Base-by-base conservation (phyloP, 208 protist species). In the Leishmania gerbilli region DNA sequence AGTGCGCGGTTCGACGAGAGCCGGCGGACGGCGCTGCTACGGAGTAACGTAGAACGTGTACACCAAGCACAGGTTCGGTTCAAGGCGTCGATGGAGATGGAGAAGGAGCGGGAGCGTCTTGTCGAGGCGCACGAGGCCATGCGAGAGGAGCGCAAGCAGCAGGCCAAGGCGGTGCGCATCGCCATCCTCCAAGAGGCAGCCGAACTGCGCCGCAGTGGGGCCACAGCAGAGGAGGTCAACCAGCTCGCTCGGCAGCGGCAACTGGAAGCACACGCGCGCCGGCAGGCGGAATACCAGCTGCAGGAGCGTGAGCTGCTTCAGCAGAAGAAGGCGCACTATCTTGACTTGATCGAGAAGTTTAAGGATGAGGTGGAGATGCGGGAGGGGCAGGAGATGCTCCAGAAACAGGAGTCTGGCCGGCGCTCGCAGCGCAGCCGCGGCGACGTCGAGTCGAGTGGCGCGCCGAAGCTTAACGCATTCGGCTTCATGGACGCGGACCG, bases 11-110 rank as follows among this genome's bases (percentile, higher is more conserved):
- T 90, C 56, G 92, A 95, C 34, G 95, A 96, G 84, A 94, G 90
- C 56, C 80, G 87, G 40, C 86, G 92, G 68, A 95, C 92, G 15
- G 89, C 90, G 24, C 87, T 91, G 11, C 79, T 94, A 77, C 87
- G 92, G 11, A 90, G 84, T 76, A 88, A 95, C 74, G 86, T 96
- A 37, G 91, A 90, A 69, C 92, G 95, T 1, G 84, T 95, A 27
- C 93, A 97, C 71, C 84, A 95, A 74, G 91, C 95, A 31, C 91
- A 96, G 85, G 88, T 97, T 2, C 92, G 92, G 65, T 96, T 97
- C 82, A 93, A 92, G 88, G 89, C 93, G 15, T 89, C 95, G 2
- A 93, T 97, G 92, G 91, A 93, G 79, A 81, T 96, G 79, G 93
- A 97, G 84, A 83, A 86, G 58, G 90, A 96, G 83, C 91, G 95